A percentile compares a stretch with the other conserved stretches of the same genome.
phyloP scores from a whole-genome alignment of 2,329 filamentous ascomycete genomes.

The Apiospora pterosperma region DNA sequence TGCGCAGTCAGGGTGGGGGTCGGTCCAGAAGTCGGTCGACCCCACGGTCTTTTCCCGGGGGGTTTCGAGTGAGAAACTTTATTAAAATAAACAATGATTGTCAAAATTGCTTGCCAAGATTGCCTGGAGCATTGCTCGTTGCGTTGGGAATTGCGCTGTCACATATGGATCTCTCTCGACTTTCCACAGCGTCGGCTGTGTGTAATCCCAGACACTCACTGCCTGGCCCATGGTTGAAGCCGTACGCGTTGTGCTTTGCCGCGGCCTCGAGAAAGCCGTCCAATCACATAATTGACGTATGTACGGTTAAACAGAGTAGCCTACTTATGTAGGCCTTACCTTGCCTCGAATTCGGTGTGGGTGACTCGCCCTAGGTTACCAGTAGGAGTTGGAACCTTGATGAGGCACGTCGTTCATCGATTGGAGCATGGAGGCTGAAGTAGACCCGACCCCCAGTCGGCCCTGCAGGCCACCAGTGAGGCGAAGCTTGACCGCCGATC shows the following conservation, averaged over 20 bases:
- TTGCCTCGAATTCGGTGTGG: not conserved
- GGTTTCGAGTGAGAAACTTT: not conserved
- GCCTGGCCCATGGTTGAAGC: not conserved
- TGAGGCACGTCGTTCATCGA: slow-evolving; percentile 2
- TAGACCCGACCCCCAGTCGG: not conserved
- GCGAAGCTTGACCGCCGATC: slow-evolving; percentile 7
- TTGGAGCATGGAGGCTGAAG: slow-evolving; percentile 6
- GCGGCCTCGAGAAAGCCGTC: not conserved
- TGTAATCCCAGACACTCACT: not conserved
- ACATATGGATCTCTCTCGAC: not conserved
- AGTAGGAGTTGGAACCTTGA: not conserved
- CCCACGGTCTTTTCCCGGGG: not conserved
- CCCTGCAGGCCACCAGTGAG: slow-evolving; percentile 3
- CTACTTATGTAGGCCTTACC: not conserved
- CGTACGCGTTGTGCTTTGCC: not conserved
- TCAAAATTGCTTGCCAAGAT: not conserved
- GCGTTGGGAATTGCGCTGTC: not conserved
- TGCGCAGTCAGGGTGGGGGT: not conserved
- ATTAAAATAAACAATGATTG: too few relatives aligned
- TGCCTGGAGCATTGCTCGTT: not conserved
- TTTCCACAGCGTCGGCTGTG: not conserved
- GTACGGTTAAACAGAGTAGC: not conserved
- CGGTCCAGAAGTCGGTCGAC: too few relatives aligned
- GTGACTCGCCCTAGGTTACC: not conserved
- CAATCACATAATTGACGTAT: not conserved